Conservation (phyloP, 2,329 filamentous ascomycete genomes). For the Lomentospora prolificans region DNA sequence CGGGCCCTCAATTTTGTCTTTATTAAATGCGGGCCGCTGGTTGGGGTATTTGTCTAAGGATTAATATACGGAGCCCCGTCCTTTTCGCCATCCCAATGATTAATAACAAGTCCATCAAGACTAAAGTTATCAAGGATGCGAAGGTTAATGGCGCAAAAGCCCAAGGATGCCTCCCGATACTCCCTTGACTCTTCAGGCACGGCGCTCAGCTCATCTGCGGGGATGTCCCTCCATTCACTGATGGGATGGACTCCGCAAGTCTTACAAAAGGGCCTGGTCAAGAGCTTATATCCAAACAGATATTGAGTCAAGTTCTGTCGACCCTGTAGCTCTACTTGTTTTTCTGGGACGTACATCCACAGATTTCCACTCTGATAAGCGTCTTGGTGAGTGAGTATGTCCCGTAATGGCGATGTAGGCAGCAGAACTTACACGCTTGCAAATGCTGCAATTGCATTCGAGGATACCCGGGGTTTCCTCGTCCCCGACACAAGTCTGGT, state of each 20-base stretch:
- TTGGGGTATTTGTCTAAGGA: too few species aligned
- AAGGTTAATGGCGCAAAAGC: neutral
- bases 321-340: slow-evolving; percentile 30
- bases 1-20: too few species aligned
- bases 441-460: slow-evolving; percentile 42
- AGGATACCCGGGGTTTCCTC: neutral
- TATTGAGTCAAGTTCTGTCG: slow-evolving; percentile 29
- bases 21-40: too few species aligned
- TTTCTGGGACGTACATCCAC: slow-evolving; percentile 32
- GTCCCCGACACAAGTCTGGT: slow-evolving; percentile 23
- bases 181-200: slow-evolving; percentile 15
- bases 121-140: too few species aligned
- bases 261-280: slow-evolving; percentile 37
- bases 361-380: slow-evolving; percentile 20
- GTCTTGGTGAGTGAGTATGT: neutral
- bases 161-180: neutral
- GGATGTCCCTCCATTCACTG: slow-evolving; percentile 19
- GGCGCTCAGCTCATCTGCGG: slow-evolving; percentile 25
- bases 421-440: slow-evolving; percentile 25
- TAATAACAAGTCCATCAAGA: too few species aligned
- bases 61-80: too few species aligned
- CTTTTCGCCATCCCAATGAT: too few species aligned
- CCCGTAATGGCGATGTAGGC: neutral
- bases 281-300: slow-evolving; percentile 20
- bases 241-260: slow-evolving; percentile 33